phyloP scores from a whole-genome alignment of 2,329 filamentous ascomycete species.

The Fusarium liriodendri region DNA sequence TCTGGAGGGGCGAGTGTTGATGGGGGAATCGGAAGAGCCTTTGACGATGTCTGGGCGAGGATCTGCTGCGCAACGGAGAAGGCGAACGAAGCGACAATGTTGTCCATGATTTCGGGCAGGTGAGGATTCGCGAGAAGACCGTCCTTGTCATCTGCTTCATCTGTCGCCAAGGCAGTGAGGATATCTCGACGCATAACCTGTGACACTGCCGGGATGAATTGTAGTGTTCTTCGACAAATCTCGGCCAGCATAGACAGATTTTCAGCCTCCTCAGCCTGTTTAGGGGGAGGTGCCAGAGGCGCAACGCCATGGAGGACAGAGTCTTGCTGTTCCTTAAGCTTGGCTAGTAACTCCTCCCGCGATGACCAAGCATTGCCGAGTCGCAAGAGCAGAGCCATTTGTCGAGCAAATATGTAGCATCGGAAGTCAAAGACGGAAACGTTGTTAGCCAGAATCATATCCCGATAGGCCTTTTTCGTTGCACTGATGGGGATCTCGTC shows the following conservation, averaged over 20 bases:
- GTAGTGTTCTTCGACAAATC: constrained; percentile 82
- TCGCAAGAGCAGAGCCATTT: constrained; percentile 83
- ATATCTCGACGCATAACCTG: constrained; percentile 85
- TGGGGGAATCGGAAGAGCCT: constrained; percentile 73
- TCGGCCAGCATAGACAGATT: constrained; percentile 86
- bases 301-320: constrained; percentile 68
- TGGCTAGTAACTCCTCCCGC: constrained; percentile 70
- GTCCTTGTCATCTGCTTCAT: constrained; percentile 52
- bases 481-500: constrained; percentile 72
- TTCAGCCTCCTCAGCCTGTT: constrained; percentile 71
- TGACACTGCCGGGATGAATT: constrained; percentile 85
- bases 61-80: constrained; percentile 83
- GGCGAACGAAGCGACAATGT: constrained; percentile 81
- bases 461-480: constrained; percentile 84
- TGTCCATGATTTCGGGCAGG: constrained; percentile 71
- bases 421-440: constrained; percentile 97
- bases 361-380: constrained; percentile 80
- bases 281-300: constrained; percentile 59
- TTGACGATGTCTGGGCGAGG: constrained; percentile 78
- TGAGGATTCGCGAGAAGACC: constrained; percentile 48
- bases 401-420: constrained; percentile 91
- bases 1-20: constrained; percentile 62
- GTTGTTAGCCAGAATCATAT: constrained; percentile 92
- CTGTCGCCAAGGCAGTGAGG: constrained; percentile 66
- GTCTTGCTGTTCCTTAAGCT: constrained; percentile 72